Base-by-base conservation (phyloP, 2,329 filamentous ascomycete species). In the Arthrocladium fulminans region DNA sequence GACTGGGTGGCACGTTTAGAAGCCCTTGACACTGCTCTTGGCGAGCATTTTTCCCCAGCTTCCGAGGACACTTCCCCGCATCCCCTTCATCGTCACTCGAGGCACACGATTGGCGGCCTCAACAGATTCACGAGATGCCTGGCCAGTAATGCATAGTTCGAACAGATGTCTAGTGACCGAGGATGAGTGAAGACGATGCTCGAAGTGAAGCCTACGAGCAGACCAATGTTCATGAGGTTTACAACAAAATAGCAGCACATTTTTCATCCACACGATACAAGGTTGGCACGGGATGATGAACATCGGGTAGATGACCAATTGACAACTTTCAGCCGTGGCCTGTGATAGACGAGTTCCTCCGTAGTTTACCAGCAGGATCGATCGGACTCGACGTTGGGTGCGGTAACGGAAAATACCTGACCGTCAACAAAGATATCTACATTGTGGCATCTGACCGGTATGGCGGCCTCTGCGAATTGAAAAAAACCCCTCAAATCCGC, bases 351-450 rank as follows among this genome's bases (percentile, higher is more conserved):
- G 72, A 73, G 29, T 97, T 96, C 64, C 76, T 97, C 29, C 69
- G 73, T 43, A 70, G 72, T 25, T 77, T 85, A 41, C 63, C 74
- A 0, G 69, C 80, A 10, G 90, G 89, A 22, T 77, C 86, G 43
- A 69, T 97, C 48, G 92, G 92, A 8, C 74, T 95, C 25, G 92
- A 98, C 67, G 75, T 97, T 49, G 92, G 92, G 52, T 97, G 92
- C 68, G 92, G 92, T 51, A 98, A 98, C 69, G 92, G 92, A 57
- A 97, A 97, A 73, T 96, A 97, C 65, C 73, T 97, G 52, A 72
- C 77, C 51, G 84, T 94, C 49, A 94, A 94, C 67, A 75, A 74
- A 19, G 68, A 79, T 58, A 69, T 95, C 42, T 88, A 86, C 69
- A 83, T 96, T 47, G 65, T 97, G 51, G 90, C 81, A 49, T 90